Evolutionary conservation across 2,329 filamentous ascomycete species (phyloP).

Genomic region (Mollisiaceae sp.): DNA sequence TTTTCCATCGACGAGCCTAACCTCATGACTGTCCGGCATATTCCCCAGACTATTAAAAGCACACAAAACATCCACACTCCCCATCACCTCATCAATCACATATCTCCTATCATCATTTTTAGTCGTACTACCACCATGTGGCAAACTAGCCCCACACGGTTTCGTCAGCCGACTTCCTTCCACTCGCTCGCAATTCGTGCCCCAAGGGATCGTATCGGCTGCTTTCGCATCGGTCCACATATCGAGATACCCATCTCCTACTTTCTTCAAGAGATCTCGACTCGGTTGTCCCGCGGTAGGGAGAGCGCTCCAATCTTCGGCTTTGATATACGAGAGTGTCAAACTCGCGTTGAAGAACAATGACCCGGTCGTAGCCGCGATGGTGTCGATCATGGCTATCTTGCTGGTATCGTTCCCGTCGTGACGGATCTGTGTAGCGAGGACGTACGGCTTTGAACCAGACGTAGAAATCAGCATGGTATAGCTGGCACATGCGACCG

Average conservation of each 20-base stretch:
- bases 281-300: background rate
- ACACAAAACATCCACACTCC: slow-evolving; percentile 27
- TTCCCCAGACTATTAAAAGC: slow-evolving; percentile 23
- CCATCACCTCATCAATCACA: slow-evolving; percentile 29
- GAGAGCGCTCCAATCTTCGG: slow-evolving; percentile 19
- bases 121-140: slow-evolving; percentile 22
- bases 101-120: slow-evolving; percentile 24
- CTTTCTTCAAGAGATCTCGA: slow-evolving; percentile 13
- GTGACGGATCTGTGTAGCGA: slow-evolving; percentile 26
- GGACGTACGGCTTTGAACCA: slow-evolving; percentile 24
- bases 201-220: slow-evolving; percentile 24
- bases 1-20: slow-evolving; percentile 25
- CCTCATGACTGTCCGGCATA: slow-evolving; percentile 28
- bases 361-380: slow-evolving; percentile 24
- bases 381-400: slow-evolving; percentile 27
- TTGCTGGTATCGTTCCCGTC: slow-evolving; percentile 17
- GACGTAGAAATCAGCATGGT: slow-evolving; percentile 22
- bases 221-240: slow-evolving; percentile 29
- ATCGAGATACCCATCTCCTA: slow-evolving; percentile 27
- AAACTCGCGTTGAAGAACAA: slow-evolving; percentile 25
- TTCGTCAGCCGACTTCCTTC: slow-evolving; percentile 24
- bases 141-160: slow-evolving; percentile 23
- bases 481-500: slow-evolving; percentile 23
- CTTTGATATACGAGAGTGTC: slow-evolving; percentile 22
- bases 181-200: slow-evolving; percentile 25